Percentiles rank a stretch among this genome's conserved stretches.
phyloP scores from a whole-genome alignment of 306 rosid species.

The Inga leiocalycina region DNA sequence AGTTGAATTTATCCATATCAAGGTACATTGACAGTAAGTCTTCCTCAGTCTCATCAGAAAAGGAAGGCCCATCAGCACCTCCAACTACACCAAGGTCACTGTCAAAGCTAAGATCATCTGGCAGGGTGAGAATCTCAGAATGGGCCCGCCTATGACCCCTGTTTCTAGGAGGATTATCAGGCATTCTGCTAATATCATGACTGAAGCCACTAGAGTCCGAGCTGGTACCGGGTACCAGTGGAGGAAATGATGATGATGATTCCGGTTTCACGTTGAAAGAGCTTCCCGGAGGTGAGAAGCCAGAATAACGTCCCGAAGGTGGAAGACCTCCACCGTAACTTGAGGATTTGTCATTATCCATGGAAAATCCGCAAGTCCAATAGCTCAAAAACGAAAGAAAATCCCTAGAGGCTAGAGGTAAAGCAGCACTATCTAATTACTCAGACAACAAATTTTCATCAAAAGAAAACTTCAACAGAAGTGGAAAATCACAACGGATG shows the following conservation, averaged over 20 bases:
- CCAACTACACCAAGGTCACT: slow-evolving; percentile 71
- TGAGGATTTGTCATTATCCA: slow-evolving; percentile 71
- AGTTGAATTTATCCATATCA: slow-evolving; percentile 76
- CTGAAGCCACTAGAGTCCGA: slow-evolving; percentile 57
- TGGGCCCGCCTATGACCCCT: slow-evolving; percentile 85
- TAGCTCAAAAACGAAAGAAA: slow-evolving; percentile 11
- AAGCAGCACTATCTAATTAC: slow-evolving; percentile 17
- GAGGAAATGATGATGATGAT: slow-evolving; percentile 44
- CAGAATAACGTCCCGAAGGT: slow-evolving; percentile 55
- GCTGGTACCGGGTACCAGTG: slow-evolving; percentile 50
- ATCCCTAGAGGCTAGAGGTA: slow-evolving; percentile 12
- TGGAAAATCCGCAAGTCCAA: slow-evolving; percentile 24
- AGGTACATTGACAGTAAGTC: slow-evolving; percentile 74
- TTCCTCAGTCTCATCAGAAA: slow-evolving; percentile 75
- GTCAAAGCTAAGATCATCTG: slow-evolving; percentile 75
- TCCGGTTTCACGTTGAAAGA: slow-evolving; percentile 61
- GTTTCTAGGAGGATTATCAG: slow-evolving; percentile 72
- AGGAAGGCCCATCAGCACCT: slow-evolving; percentile 63
- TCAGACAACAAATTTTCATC: neutral
- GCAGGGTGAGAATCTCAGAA: slow-evolving; percentile 77
- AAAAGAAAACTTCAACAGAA: neutral
- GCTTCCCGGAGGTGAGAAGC: slow-evolving; percentile 47
- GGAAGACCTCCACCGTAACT: slow-evolving; percentile 59
- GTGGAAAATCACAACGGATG: neutral
- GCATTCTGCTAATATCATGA: slow-evolving; percentile 81